A percentile compares a stretch with the other conserved stretches of the same genome.
These are phyloP conservation scores for Isochrysis galbana DNA, from an alignment of 78 protist species.

Conservation along the genomic window DNA sequence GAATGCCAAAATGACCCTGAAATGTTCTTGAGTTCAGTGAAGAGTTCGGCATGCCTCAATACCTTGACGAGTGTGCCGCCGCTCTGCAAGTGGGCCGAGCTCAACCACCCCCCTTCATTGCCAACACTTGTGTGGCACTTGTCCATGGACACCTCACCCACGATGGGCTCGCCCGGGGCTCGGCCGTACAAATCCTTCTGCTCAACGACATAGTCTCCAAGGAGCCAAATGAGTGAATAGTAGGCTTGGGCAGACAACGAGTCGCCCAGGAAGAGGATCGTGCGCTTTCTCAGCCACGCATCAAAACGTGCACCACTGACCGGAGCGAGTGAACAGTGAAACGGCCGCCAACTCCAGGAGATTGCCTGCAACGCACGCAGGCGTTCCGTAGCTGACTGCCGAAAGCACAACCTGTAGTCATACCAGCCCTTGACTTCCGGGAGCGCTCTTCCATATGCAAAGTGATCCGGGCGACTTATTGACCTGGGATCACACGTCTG, in stretches of 20 bases:
- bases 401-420: constrained; percentile 12
- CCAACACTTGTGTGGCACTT: background rate
- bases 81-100: background rate
- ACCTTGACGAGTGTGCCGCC: background rate
- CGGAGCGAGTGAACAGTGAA: background rate
- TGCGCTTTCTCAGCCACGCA: background rate
- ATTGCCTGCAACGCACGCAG: background rate
- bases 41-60: background rate
- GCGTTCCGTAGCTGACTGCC: constrained; percentile 5
- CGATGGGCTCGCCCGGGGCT: background rate
- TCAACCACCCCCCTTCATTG: background rate
- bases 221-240: background rate
- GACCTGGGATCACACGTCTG: background rate
- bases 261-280: background rate
- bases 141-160: background rate
- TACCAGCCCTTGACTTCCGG: background rate
- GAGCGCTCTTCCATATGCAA: background rate
- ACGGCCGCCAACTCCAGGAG: background rate
- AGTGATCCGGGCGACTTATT: constrained; percentile 1
- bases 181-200: background rate
- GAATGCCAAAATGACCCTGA: background rate
- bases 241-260: background rate
- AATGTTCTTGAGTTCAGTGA: background rate
- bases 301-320: background rate
- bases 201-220: background rate